A percentile compares a stretch with the other conserved stretches of the same genome.
phyloP scores from a whole-genome alignment of 768 basidiomycete genomes.

The Tricholoma sp. region DNA sequence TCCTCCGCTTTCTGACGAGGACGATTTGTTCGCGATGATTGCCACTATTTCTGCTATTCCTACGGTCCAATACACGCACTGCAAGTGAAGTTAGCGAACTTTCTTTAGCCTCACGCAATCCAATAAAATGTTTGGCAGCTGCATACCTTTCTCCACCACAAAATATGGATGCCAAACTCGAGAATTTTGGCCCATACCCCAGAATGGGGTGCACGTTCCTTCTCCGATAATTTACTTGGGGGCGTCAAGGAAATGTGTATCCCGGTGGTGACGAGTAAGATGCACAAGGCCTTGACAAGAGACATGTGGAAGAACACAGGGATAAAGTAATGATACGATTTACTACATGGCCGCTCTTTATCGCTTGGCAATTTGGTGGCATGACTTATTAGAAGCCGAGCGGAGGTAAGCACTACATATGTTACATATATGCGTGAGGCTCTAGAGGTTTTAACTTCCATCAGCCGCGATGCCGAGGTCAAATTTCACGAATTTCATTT shows the following conservation, averaged over 20 bases:
- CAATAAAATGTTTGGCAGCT: no score
- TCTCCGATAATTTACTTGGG: background rate
- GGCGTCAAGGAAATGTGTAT: background rate
- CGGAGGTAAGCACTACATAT: no score
- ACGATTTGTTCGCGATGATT: background rate
- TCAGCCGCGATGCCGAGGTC: no score
- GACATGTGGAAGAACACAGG: background rate
- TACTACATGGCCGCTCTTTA: no score
- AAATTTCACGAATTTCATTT: no score
- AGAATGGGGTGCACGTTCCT: background rate
- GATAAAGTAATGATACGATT: no score
- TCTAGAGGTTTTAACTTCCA: no score
- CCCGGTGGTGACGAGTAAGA: background rate
- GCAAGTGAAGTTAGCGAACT: background rate
- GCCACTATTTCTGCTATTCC: background rate
- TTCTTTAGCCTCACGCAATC: background rate
- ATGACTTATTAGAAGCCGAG: no score
- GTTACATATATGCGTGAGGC: no score
- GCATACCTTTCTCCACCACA: background rate
- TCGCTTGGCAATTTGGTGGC: no score
- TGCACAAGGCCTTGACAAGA: background rate
- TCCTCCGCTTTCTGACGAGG: background rate
- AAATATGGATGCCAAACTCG: background rate
- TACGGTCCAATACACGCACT: constrained; percentile 4
- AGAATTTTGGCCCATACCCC: background rate